A percentile compares a stretch with the other conserved stretches of the same genome.
These are phyloP conservation scores for Trametes sp. DNA, from an alignment of 1,284 basidiomycete genomes.

Conservation along the genomic window DNA sequence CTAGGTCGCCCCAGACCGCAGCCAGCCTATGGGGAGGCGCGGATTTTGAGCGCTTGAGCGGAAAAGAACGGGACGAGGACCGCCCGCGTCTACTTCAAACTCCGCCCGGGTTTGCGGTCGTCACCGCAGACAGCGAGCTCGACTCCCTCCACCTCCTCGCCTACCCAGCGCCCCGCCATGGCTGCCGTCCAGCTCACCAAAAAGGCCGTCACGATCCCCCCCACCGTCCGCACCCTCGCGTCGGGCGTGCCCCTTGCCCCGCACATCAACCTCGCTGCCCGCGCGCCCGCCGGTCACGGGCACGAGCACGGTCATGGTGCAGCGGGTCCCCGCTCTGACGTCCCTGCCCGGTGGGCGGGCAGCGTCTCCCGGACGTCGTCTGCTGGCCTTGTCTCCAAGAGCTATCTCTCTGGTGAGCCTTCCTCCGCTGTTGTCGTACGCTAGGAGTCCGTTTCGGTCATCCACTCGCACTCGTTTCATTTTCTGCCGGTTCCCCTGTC, in stretches of 20 bases:
- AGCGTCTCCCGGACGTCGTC: constrained; percentile 58
- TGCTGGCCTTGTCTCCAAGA: constrained; percentile 68
- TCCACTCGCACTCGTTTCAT: background rate
- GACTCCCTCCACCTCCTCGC: constrained; percentile 17
- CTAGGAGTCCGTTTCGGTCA: background rate
- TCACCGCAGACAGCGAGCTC: constrained; percentile 38
- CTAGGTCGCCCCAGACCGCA: background rate
- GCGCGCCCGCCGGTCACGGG: constrained; percentile 62
- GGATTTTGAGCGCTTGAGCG: constrained; percentile 30
- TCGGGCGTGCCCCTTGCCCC: constrained; percentile 77
- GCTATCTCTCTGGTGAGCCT: constrained; percentile 73
- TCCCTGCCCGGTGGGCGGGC: constrained; percentile 71
- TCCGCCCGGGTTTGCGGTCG: constrained; percentile 37
- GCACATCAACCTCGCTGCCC: constrained; percentile 73
- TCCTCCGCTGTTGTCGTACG: background rate
- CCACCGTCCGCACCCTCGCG: constrained; percentile 81
- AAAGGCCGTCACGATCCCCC: constrained; percentile 84
- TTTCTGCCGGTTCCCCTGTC: background rate
- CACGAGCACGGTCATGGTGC: constrained; percentile 67
- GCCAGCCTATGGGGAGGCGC: constrained; percentile 21
- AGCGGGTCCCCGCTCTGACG: constrained; percentile 68
- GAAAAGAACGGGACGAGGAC: constrained; percentile 32
- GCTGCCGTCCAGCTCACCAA: constrained; percentile 73
- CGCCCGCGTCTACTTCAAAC: constrained; percentile 31
- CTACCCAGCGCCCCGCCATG: constrained; percentile 51